phyloP scores from a whole-genome alignment of 331 rosid species.

The Acacia pycnantha region DNA sequence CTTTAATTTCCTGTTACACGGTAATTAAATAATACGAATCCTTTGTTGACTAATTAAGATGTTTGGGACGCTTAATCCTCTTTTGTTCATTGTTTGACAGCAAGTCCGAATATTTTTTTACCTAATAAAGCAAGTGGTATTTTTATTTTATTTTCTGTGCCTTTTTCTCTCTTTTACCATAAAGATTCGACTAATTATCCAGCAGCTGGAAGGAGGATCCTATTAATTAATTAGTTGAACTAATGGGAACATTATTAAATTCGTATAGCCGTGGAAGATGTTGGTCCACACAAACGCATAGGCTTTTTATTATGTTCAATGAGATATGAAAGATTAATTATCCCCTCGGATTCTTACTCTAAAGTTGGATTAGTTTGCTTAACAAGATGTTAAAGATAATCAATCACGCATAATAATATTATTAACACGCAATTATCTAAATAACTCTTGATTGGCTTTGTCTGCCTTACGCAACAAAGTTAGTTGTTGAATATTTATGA shows the following conservation, averaged over 20 bases:
- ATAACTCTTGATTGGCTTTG: neutral
- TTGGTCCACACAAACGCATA: conserved; percentile 10
- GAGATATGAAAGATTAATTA: conserved; percentile 33
- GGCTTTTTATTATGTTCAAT: neutral
- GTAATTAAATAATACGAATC: neutral
- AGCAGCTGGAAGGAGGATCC: conserved; percentile 35
- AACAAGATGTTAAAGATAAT: conserved; percentile 19
- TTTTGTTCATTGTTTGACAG: conserved; percentile 24
- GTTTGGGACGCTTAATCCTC: conserved; percentile 31
- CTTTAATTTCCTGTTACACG: conserved; percentile 4
- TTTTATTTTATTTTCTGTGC: neutral
- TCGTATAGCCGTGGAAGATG: conserved; percentile 19
- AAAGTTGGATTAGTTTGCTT: conserved; percentile 29
- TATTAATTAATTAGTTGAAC: neutral
- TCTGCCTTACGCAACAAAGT: conserved; percentile 26
- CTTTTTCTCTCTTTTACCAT: neutral
- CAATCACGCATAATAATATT: neutral
- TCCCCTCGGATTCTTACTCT: conserved; percentile 41
- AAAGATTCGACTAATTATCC: conserved; percentile 3
- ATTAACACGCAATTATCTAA: neutral
- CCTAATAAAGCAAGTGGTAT: conserved; percentile 40
- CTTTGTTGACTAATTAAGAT: conserved; percentile 21
- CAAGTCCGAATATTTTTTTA: conserved; percentile 41
- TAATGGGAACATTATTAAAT: conserved; percentile 1
- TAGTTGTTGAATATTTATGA: conserved; percentile 25